These are phyloP conservation scores for Pythium coloratum DNA, from an alignment of 352 stramenopile genomes.

Conservation along the genomic window DNA sequence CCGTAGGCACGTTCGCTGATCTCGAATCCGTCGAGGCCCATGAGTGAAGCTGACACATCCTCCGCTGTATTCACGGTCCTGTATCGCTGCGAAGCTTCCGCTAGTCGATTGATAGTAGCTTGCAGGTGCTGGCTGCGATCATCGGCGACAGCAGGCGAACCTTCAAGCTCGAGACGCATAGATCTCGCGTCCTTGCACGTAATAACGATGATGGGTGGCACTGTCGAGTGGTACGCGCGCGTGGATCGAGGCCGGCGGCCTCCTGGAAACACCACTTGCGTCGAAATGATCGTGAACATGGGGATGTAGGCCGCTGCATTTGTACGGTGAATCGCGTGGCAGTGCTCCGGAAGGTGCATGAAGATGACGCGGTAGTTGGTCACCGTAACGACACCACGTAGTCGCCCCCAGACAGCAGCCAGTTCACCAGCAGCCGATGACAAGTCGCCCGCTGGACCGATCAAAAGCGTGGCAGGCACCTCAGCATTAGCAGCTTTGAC, in stretches of 20 bases:
- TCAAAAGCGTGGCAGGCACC: constrained; percentile 56
- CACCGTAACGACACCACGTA: constrained; percentile 59
- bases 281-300: constrained; percentile 67
- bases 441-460: constrained; percentile 58
- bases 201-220: constrained; percentile 57
- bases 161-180: constrained; percentile 71
- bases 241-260: constrained; percentile 57
- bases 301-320: constrained; percentile 65
- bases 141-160: constrained; percentile 44
- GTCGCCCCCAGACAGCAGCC: constrained; percentile 59
- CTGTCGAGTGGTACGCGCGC: constrained; percentile 48
- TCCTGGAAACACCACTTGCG: constrained; percentile 58
- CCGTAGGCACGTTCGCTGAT: constrained; percentile 2
- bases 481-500: constrained; percentile 39
- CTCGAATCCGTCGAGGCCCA: constrained; percentile 17
- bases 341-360: constrained; percentile 50
- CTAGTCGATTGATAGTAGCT: constrained; percentile 49
- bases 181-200: constrained; percentile 80
- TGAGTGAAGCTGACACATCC: background rate
- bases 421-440: constrained; percentile 37
- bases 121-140: constrained; percentile 50
- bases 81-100: constrained; percentile 63
- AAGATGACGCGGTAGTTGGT: constrained; percentile 86
- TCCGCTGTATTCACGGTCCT: constrained; percentile 26
- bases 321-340: constrained; percentile 39